Percentiles rank a stretch among this genome's conserved stretches.
Conservation (phyloP, 176 grass and related monocot species). For the Triticum monococcum region DNA sequence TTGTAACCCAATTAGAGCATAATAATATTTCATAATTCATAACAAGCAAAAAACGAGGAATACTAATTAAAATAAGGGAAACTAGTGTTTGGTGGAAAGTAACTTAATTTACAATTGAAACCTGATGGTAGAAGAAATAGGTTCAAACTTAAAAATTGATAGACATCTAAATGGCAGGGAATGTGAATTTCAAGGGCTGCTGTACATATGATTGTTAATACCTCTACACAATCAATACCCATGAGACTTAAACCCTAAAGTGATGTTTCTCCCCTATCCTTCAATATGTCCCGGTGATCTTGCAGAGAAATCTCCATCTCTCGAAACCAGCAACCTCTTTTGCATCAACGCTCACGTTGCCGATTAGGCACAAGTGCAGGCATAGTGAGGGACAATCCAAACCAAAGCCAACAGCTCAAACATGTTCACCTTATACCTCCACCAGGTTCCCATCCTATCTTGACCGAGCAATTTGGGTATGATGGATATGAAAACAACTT, state of each 20-base stretch:
- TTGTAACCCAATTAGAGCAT: slow-evolving; percentile 15
- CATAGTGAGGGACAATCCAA: background rate
- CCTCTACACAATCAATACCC: background rate
- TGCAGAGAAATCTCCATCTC: too few species aligned
- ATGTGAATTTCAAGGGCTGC: background rate
- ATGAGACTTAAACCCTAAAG: too few species aligned
- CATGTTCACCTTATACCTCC: background rate
- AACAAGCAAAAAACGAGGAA: slow-evolving; percentile 5
- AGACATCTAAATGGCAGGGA: background rate
- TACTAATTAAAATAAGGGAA: slow-evolving; percentile 9
- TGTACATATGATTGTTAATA: background rate
- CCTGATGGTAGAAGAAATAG: slow-evolving; percentile 5
- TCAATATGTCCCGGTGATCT: too few species aligned
- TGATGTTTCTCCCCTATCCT: too few species aligned
- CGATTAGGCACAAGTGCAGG: background rate
- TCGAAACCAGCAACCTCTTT: too few species aligned
- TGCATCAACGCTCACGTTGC: too few species aligned
- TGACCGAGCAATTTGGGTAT: background rate
- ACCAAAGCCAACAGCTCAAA: background rate
- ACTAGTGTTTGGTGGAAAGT: background rate
- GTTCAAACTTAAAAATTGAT: background rate
- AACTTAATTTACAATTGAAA: background rate
- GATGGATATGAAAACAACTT: slow-evolving; percentile 6
- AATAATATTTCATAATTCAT: slow-evolving; percentile 21
- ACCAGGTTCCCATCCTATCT: background rate